These are phyloP conservation scores for Amanita fuliginea DNA, from an alignment of 768 basidiomycete genomes.

Conservation along the genomic window DNA sequence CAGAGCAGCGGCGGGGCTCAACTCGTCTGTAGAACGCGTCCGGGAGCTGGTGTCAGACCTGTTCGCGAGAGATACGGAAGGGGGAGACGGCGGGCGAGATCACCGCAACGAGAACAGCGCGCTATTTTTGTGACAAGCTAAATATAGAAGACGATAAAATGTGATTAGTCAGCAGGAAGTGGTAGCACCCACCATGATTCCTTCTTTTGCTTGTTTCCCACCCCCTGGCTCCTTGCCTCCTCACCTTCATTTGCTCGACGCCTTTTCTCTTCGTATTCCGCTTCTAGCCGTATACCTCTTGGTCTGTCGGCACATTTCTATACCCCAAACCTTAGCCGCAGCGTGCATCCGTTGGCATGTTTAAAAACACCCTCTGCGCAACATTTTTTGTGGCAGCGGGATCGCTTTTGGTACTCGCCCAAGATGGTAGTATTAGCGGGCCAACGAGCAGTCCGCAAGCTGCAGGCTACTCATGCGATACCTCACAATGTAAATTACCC, in stretches of 20 bases:
- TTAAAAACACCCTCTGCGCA: background rate
- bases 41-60: too few species aligned
- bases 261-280: background rate
- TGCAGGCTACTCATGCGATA: slow-evolving; percentile 63
- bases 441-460: slow-evolving; percentile 40
- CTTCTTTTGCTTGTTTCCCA: background rate
- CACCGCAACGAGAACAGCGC: background rate
- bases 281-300: background rate
- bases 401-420: slow-evolving; percentile 27
- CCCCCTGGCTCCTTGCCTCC: background rate
- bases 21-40: too few species aligned
- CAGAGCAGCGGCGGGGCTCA: too few species aligned
- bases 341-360: background rate
- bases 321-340: background rate
- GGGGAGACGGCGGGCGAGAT: too few species aligned
- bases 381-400: slow-evolving; percentile 17
- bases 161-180: background rate
- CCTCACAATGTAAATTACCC: slow-evolving; percentile 54
- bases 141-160: background rate
- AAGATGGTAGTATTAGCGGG: slow-evolving; percentile 45
- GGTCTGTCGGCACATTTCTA: background rate
- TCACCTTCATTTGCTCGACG: background rate
- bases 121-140: background rate
- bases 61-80: too few species aligned
- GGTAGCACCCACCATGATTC: background rate